phyloP scores from a whole-genome alignment of 164 flowering plant genomes.

The Chimonanthus salicifolius region DNA sequence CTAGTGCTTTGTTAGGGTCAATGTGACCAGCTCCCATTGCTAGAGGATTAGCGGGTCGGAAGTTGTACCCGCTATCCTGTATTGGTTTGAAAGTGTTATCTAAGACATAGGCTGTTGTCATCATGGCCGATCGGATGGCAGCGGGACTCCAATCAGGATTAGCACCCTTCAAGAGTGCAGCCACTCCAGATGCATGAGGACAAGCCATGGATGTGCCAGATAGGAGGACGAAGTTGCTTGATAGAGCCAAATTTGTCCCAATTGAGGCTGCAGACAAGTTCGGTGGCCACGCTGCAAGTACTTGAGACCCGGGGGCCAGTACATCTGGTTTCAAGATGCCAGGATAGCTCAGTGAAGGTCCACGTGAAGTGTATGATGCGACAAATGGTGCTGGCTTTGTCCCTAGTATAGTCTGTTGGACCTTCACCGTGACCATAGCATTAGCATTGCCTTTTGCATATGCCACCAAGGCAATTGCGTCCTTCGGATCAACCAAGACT shows the following conservation, averaged over 20 bases:
- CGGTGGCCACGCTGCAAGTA: slow-evolving; percentile 43
- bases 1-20: slow-evolving; percentile 57
- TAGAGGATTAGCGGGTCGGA: slow-evolving; percentile 37
- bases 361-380: slow-evolving; percentile 47
- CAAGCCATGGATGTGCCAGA: slow-evolving; percentile 79
- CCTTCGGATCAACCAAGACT: slow-evolving; percentile 14
- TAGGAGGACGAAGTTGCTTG: slow-evolving; percentile 35
- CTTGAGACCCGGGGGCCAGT: slow-evolving; percentile 34
- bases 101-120: slow-evolving; percentile 45
- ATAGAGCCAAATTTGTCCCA: slow-evolving; percentile 6
- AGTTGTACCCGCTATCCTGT: slow-evolving; percentile 19
- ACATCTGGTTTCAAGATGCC: slow-evolving; percentile 21
- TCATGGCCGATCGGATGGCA: slow-evolving; percentile 65
- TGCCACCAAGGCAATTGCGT: slow-evolving; percentile 16
- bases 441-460: slow-evolving; percentile 19
- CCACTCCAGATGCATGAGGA: slow-evolving; percentile 65
- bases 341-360: slow-evolving; percentile 13
- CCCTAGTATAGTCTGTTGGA: slow-evolving; percentile 31
- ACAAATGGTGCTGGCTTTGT: slow-evolving; percentile 45
- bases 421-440: slow-evolving; percentile 25
- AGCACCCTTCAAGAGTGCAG: slow-evolving; percentile 45
- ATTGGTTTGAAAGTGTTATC: slow-evolving; percentile 45
- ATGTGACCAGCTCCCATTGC: slow-evolving; percentile 70
- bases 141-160: slow-evolving; percentile 77
- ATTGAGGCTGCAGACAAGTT: background rate